A percentile compares a stretch with the other conserved stretches of the same genome.
These are phyloP conservation scores for Quercus dentata DNA, from an alignment of 306 rosid species.

Conservation along the genomic window DNA sequence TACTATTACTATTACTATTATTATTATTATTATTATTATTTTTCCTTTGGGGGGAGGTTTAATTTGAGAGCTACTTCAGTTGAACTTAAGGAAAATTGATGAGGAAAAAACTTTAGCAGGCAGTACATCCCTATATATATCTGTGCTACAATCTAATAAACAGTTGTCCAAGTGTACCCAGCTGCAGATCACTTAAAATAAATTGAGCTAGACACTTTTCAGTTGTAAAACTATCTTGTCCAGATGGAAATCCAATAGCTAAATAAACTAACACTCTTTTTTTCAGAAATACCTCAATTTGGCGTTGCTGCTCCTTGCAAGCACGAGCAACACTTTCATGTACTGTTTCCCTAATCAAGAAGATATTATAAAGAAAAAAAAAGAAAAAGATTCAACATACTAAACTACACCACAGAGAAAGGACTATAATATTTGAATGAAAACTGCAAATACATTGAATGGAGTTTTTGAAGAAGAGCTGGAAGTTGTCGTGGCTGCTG, in stretches of 20 bases:
- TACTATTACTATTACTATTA: too few species aligned
- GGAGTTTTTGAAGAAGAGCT: slow-evolving; percentile 87
- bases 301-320: slow-evolving; percentile 95
- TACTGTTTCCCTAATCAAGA: slow-evolving; percentile 63
- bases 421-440: slow-evolving; percentile 15
- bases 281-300: slow-evolving; percentile 70
- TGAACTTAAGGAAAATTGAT: not conserved
- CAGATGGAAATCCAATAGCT: not conserved
- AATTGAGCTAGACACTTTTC: slow-evolving; percentile 10
- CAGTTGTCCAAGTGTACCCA: not conserved
- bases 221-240: not conserved
- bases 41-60: too few species aligned
- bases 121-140: not conserved
- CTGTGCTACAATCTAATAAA: not conserved
- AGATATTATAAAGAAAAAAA: not conserved
- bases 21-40: too few species aligned
- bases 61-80: not conserved
- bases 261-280: not conserved
- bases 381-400: slow-evolving; percentile 1
- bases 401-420: slow-evolving; percentile 4
- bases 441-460: slow-evolving; percentile 62
- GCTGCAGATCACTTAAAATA: not conserved
- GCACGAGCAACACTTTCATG: slow-evolving; percentile 75
- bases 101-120: not conserved
- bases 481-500: slow-evolving; percentile 92